Conservation (phyloP, 306 rosid species). For the Rosa multiflora region DNA sequence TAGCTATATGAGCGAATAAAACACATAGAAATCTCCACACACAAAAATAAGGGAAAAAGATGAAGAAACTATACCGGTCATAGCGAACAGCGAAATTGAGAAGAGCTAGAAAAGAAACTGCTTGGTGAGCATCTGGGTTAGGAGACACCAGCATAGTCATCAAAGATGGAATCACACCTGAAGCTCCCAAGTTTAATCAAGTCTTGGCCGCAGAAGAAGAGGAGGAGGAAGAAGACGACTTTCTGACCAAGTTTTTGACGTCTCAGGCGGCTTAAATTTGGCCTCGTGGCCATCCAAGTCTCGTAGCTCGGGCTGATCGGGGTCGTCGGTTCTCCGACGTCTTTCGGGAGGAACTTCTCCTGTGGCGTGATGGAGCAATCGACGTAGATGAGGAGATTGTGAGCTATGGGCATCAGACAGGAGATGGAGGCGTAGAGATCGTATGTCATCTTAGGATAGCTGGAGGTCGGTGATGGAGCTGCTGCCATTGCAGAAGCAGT, state of each 20-base stretch:
- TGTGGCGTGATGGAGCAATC: background rate
- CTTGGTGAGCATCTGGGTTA: constrained; percentile 65
- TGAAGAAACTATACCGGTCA: constrained; percentile 46
- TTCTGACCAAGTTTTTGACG: constrained; percentile 67
- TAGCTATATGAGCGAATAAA: background rate
- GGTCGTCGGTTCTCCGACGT: background rate
- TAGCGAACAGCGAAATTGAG: constrained; percentile 88
- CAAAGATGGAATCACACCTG: constrained; percentile 74
- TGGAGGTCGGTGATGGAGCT: too few species aligned
- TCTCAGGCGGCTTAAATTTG: constrained; percentile 80
- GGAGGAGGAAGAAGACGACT: constrained; percentile 35
- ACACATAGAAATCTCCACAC: background rate
- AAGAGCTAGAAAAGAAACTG: constrained; percentile 76
- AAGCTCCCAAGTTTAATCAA: constrained; percentile 59
- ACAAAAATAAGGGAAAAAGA: background rate
- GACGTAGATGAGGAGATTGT: too few species aligned
- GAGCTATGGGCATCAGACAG: too few species aligned
- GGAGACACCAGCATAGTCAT: constrained; percentile 75
- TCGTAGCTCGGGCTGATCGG: background rate
- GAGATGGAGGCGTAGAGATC: too few species aligned
- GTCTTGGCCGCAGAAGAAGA: constrained; percentile 46
- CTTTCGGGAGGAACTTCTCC: background rate
- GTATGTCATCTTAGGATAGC: too few species aligned
- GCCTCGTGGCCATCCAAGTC: constrained; percentile 12
- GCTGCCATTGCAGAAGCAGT: too few species aligned